These are phyloP conservation scores for Cajanus cajan DNA, from an alignment of 306 rosid genomes.

Conservation along the genomic window DNA sequence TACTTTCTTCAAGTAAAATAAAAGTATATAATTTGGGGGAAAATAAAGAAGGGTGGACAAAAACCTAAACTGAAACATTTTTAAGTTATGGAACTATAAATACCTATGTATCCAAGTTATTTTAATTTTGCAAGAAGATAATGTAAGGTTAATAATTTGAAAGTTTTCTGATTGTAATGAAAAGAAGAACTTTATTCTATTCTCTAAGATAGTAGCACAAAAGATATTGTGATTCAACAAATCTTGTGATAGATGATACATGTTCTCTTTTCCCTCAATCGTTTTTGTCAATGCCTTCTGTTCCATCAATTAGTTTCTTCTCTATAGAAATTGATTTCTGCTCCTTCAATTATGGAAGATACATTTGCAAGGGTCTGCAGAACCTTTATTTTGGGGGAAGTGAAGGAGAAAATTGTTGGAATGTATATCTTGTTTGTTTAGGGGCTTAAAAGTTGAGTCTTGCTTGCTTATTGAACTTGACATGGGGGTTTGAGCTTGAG, in stretches of 20 bases:
- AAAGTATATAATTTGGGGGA: background rate
- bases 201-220: background rate
- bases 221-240: background rate
- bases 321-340: too few relatives aligned
- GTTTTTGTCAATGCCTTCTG: background rate
- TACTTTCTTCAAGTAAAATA: background rate
- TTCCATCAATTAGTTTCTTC: background rate
- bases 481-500: background rate
- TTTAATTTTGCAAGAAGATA: background rate
- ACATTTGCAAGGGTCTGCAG: too few relatives aligned
- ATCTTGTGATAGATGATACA: background rate
- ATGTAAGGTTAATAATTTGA: background rate
- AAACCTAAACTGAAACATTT: background rate
- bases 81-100: background rate
- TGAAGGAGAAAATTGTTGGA: background rate
- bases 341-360: background rate
- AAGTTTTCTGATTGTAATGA: background rate
- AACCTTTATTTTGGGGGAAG: too few relatives aligned
- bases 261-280: background rate
- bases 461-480: background rate
- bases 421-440: background rate
- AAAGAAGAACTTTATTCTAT: background rate
- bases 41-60: background rate
- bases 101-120: background rate
- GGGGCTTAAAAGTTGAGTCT: background rate